phyloP scores from a whole-genome alignment of 73 alveolate genomes.

The Paramecium bursaria region DNA sequence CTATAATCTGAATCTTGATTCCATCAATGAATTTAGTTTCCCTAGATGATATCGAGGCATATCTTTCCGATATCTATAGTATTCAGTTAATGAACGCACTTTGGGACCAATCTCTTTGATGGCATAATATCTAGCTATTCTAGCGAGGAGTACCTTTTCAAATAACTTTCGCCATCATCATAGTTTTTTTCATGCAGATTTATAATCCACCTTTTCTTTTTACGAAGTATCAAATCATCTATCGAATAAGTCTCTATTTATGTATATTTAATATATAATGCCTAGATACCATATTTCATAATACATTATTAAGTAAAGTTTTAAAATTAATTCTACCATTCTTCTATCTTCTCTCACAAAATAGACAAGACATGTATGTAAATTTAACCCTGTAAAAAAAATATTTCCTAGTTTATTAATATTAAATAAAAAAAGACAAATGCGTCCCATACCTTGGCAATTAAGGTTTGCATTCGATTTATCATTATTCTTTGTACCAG shows the following conservation, averaged over 20 bases:
- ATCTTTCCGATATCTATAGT: constrained; percentile 37
- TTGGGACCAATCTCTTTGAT: not conserved
- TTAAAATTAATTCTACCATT: constrained; percentile 15
- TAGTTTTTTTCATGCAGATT: constrained; percentile 7
- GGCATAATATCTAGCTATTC: not conserved
- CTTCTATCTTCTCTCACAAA: constrained; percentile 12
- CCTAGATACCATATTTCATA: not conserved
- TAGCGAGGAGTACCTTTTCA: not conserved
- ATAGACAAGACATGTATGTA: too few species aligned
- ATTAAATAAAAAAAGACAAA: not conserved
- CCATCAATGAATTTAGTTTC: too few species aligned
- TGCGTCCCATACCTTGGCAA: constrained; percentile 56
- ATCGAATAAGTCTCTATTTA: not conserved
- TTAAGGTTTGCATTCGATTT: constrained; percentile 43
- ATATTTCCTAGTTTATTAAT: not conserved
- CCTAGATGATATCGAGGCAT: too few species aligned
- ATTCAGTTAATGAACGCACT: too few species aligned
- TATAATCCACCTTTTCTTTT: constrained; percentile 41
- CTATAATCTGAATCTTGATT: too few species aligned
- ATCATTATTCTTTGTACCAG: constrained; percentile 10
- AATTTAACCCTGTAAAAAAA: too few species aligned
- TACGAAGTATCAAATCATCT: constrained; percentile 11
- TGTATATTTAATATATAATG: constrained; percentile 6
- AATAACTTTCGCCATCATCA: not conserved
- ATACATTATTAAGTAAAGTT: not conserved